These are phyloP conservation scores for Aspergillus nomiae DNA, from an alignment of 2,329 filamentous ascomycete species.

Conservation along the genomic window DNA sequence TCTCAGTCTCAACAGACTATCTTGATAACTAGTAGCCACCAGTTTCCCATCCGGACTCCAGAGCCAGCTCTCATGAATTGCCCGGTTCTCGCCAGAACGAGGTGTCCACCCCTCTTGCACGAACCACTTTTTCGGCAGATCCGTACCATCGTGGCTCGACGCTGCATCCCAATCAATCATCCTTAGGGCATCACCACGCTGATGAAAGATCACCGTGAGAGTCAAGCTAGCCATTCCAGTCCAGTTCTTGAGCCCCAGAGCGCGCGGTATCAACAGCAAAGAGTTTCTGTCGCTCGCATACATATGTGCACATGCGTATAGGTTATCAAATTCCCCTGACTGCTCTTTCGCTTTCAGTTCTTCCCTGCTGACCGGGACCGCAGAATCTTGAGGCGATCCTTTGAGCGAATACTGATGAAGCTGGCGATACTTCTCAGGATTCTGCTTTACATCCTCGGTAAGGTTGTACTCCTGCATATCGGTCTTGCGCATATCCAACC, in stretches of 20 bases:
- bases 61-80: slow-evolving; percentile 50
- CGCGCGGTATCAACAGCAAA: slow-evolving; percentile 54
- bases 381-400: slow-evolving; percentile 40
- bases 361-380: slow-evolving; percentile 18
- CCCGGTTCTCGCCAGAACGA: slow-evolving; percentile 48
- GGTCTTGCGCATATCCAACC: slow-evolving; percentile 53
- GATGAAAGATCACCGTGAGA: slow-evolving; percentile 53
- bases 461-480: slow-evolving; percentile 55
- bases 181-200: slow-evolving; percentile 39
- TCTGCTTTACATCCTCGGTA: slow-evolving; percentile 24
- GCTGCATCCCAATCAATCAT: slow-evolving; percentile 42
- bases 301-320: slow-evolving; percentile 60
- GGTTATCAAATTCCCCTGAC: slow-evolving; percentile 48
- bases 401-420: slow-evolving; percentile 51
- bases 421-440: slow-evolving; percentile 42
- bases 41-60: slow-evolving; percentile 48
- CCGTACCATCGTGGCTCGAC: slow-evolving; percentile 12
- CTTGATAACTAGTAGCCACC: slow-evolving; percentile 52
- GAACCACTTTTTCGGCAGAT: slow-evolving; percentile 47
- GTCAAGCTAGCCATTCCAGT: slow-evolving; percentile 51
- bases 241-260: slow-evolving; percentile 46
- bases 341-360: slow-evolving; percentile 24
- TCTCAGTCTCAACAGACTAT: slow-evolving; percentile 48
- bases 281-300: slow-evolving; percentile 61
- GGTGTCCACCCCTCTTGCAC: slow-evolving; percentile 53